Evolutionary conservation across 768 basidiomycete genomes (phyloP).

Genomic region (Suillus lakei): DNA sequence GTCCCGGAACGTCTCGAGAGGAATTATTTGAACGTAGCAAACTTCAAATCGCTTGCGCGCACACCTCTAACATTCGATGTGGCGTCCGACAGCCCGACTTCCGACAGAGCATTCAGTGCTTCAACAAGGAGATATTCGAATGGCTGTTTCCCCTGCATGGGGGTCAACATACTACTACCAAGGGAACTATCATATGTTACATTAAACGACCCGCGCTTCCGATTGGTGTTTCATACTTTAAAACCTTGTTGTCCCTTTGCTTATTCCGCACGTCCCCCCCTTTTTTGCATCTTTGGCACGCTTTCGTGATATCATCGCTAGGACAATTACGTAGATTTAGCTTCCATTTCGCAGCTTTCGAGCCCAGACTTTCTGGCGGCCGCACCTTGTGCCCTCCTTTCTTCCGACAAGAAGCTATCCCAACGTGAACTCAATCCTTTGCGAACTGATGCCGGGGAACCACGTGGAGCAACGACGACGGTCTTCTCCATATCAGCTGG

Average conservation of each 20-base stretch:
- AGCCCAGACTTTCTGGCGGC: background rate
- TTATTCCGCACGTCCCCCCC: background rate
- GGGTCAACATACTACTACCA: background rate
- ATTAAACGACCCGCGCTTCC: background rate
- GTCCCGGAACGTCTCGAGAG: background rate
- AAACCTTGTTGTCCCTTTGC: conserved; percentile 10
- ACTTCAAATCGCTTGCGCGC: background rate
- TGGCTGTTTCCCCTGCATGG: background rate
- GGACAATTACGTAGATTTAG: background rate
- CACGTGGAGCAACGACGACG: background rate
- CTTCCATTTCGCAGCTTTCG: background rate
- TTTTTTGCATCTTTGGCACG: background rate
- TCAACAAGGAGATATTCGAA: conserved; percentile 1
- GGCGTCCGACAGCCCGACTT: background rate
- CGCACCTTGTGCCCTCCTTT: background rate
- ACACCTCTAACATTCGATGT: background rate
- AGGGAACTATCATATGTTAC: background rate
- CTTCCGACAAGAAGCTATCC: background rate
- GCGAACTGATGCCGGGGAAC: background rate
- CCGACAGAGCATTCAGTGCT: background rate
- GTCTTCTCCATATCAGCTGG: background rate
- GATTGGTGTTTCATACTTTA: conserved; percentile 6
- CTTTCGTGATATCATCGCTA: background rate
- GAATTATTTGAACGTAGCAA: background rate
- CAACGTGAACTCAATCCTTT: background rate